phyloP scores from a whole-genome alignment of 768 basidiomycete species.

The Lactarius psammicola region DNA sequence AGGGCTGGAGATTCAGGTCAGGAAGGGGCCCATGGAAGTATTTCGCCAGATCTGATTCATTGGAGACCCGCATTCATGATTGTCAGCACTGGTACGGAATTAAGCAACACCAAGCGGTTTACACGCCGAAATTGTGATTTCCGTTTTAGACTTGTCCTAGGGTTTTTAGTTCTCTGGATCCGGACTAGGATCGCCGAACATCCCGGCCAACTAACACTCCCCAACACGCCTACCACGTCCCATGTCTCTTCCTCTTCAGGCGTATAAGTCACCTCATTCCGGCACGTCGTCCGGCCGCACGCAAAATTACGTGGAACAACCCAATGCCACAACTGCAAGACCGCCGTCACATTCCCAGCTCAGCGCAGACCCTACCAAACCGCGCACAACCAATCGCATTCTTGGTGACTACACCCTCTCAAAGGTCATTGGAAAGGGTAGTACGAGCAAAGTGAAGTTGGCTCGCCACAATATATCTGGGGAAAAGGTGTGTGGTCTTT shows the following conservation, averaged over 20 bases:
- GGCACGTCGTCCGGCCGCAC: constrained; percentile 32
- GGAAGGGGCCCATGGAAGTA: too few relatives aligned
- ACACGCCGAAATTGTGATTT: too few relatives aligned
- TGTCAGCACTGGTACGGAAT: too few relatives aligned
- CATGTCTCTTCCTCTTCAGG: constrained; percentile 73
- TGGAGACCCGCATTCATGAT: too few relatives aligned
- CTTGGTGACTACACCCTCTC: constrained; percentile 94
- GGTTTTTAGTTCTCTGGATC: too few relatives aligned
- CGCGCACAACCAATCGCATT: constrained; percentile 48
- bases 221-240: constrained; percentile 37
- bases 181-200: too few relatives aligned
- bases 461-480: constrained; percentile 87
- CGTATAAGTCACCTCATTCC: constrained; percentile 38
- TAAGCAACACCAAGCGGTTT: too few relatives aligned
- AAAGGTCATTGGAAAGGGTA: constrained; percentile 95
- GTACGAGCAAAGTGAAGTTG: constrained; percentile 99
- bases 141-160: too few relatives aligned
- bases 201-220: constrained; percentile 37
- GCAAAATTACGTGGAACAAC: constrained; percentile 31
- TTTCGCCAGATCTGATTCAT: too few relatives aligned
- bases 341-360: too few relatives aligned
- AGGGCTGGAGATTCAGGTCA: too few relatives aligned
- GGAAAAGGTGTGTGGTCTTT: constrained; percentile 73
- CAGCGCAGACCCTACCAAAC: too few relatives aligned
- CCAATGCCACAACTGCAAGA: constrained; percentile 17